phyloP scores from a whole-genome alignment of 2,329 filamentous ascomycete genomes.

The Tolypocladium amazonense region DNA sequence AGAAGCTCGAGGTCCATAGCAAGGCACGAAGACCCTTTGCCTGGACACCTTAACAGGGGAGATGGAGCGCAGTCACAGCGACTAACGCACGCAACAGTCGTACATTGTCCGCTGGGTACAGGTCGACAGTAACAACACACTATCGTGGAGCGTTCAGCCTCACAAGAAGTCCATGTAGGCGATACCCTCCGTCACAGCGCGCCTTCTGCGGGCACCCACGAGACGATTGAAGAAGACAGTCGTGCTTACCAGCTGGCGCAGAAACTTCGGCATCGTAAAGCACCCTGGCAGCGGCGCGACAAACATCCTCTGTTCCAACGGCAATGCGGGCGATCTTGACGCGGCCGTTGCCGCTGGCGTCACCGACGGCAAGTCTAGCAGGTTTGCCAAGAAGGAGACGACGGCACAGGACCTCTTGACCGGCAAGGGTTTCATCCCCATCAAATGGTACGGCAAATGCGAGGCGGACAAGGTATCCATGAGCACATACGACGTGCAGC shows the following conservation, averaged over 20 bases:
- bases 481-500: conserved; percentile 71
- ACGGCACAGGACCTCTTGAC: conserved; percentile 53
- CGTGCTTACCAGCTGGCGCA: conserved; percentile 19
- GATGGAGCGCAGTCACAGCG: neutral
- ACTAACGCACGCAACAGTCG: conserved; percentile 50
- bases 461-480: conserved; percentile 93
- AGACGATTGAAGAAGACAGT: neutral
- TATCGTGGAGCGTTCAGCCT: conserved; percentile 95
- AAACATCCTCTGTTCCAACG: conserved; percentile 29
- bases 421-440: conserved; percentile 56
- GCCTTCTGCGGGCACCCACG: neutral
- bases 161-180: conserved; percentile 87
- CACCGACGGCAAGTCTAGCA: conserved; percentile 33
- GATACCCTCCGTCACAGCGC: neutral
- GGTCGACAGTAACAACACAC: conserved; percentile 79
- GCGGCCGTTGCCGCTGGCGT: conserved; percentile 30
- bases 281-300: conserved; percentile 67
- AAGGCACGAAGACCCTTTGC: conserved; percentile 49
- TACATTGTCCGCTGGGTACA: conserved; percentile 98
- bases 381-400: conserved; percentile 45
- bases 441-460: conserved; percentile 88
- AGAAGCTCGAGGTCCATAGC: conserved; percentile 94
- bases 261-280: conserved; percentile 96
- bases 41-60: neutral
- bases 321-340: conserved; percentile 31